Percentiles rank a stretch among this genome's conserved stretches.
These are phyloP conservation scores for Exophiala spinifera DNA, from an alignment of 2,329 filamentous ascomycete genomes.

Conservation along the genomic window DNA sequence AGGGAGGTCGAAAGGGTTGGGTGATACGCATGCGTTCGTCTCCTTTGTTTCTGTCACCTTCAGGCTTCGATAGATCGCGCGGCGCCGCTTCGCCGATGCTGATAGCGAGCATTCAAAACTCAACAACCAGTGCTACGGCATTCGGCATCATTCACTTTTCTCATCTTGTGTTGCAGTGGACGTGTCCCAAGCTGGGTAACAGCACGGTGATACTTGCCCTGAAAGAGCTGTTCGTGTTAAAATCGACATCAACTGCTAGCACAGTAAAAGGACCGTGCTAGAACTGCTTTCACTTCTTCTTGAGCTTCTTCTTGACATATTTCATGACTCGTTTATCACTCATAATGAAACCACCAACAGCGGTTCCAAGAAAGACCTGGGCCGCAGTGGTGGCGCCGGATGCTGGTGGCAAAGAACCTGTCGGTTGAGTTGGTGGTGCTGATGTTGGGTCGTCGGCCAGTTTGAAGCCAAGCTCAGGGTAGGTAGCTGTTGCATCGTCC, in stretches of 20 bases:
- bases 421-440: background rate
- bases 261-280: background rate
- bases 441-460: background rate
- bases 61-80: too few species aligned
- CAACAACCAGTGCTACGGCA: too few species aligned
- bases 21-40: too few species aligned
- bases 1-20: too few species aligned
- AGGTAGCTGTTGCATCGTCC: background rate
- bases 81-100: too few species aligned
- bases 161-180: too few species aligned
- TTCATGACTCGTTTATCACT: conserved; percentile 21
- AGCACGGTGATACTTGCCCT: too few species aligned
- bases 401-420: background rate
- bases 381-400: conserved; percentile 10
- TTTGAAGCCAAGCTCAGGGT: conserved; percentile 21
- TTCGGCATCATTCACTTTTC: too few species aligned
- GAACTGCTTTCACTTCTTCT: conserved; percentile 4
- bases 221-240: too few species aligned
- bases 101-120: too few species aligned
- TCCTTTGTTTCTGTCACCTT: too few species aligned
- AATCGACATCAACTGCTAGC: background rate
- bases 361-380: conserved; percentile 23
- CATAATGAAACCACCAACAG: conserved; percentile 21
- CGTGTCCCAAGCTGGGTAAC: too few species aligned
- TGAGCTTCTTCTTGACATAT: conserved; percentile 19